These are phyloP conservation scores for Suhomyces emberorum DNA, from an alignment of 805 yeast genomes.

Conservation along the genomic window DNA sequence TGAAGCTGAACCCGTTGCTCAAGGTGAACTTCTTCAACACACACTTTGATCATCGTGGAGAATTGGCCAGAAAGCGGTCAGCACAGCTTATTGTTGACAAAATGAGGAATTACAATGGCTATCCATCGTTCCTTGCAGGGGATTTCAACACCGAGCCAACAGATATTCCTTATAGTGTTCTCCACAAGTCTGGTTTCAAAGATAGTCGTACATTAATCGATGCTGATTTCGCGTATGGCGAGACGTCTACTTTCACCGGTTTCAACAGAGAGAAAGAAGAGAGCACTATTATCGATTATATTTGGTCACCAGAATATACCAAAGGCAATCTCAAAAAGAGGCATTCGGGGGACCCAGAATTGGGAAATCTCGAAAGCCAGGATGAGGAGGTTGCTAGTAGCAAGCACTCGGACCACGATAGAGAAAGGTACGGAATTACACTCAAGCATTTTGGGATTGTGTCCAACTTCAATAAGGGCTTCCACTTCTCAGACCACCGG, in stretches of 20 bases:
- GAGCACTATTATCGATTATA: constrained; percentile 39
- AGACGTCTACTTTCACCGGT: constrained; percentile 47
- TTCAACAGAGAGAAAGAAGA: constrained; percentile 33
- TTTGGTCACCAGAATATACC: constrained; percentile 35
- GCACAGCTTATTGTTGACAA: constrained; percentile 36
- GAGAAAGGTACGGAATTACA: constrained; percentile 20
- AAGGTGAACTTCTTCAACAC: constrained; percentile 36
- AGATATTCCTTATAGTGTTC: constrained; percentile 39
- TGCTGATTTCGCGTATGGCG: constrained; percentile 37
- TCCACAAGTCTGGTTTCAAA: constrained; percentile 33
- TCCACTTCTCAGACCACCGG: constrained; percentile 40
- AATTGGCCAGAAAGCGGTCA: constrained; percentile 32
- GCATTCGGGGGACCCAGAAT: too few species aligned
- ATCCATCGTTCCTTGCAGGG: constrained; percentile 40
- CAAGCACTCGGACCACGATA: too few species aligned
- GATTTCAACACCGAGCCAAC: constrained; percentile 42
- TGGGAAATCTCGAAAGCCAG: constrained; percentile 2
- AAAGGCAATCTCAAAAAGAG: constrained; percentile 1
- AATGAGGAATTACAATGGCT: constrained; percentile 30
- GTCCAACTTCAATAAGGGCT: constrained; percentile 29
- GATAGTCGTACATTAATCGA: constrained; percentile 36
- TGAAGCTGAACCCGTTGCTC: constrained; percentile 26
- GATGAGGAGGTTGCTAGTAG: background rate
- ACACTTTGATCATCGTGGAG: constrained; percentile 42
- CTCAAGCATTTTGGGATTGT: constrained; percentile 39